These are phyloP conservation scores for Apiosordaria backusii DNA, from an alignment of 495 filamentous ascomycete genomes.

Conservation along the genomic window DNA sequence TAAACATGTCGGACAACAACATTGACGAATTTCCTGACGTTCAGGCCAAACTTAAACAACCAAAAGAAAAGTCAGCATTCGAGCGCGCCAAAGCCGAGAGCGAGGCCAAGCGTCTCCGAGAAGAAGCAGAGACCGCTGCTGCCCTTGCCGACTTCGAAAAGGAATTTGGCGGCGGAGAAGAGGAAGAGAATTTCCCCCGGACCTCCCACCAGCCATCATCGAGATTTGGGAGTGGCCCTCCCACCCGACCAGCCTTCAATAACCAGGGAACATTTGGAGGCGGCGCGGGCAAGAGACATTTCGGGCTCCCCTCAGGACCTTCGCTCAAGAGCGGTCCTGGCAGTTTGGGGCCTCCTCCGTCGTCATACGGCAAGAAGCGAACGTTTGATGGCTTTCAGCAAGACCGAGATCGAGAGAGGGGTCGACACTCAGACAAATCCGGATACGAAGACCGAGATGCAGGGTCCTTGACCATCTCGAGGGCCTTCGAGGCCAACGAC, in stretches of 20 bases:
- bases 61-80: constrained; percentile 84
- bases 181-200: constrained; percentile 26
- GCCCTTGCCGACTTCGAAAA: constrained; percentile 90
- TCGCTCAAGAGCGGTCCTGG: constrained; percentile 67
- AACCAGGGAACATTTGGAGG: constrained; percentile 36
- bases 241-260: constrained; percentile 33
- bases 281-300: constrained; percentile 46
- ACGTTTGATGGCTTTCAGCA: constrained; percentile 40
- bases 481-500: constrained; percentile 44
- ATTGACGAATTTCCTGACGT: constrained; percentile 74
- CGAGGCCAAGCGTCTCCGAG: constrained; percentile 83
- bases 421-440: constrained; percentile 16
- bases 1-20: constrained; percentile 43
- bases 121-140: constrained; percentile 85
- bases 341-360: constrained; percentile 63
- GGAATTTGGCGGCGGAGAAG: constrained; percentile 69
- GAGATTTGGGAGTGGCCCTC: constrained; percentile 37
- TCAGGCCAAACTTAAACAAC: constrained; percentile 75
- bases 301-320: constrained; percentile 33
- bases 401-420: constrained; percentile 35
- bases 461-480: constrained; percentile 32
- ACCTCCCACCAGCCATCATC: constrained; percentile 23
- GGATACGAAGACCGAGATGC: constrained; percentile 37
- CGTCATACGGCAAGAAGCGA: constrained; percentile 47
- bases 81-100: constrained; percentile 91